Percentiles rank a stretch among this genome's conserved stretches.
Conservation (phyloP, 371 early-diverging fungal genomes). For the Mucor plumbeus region DNA sequence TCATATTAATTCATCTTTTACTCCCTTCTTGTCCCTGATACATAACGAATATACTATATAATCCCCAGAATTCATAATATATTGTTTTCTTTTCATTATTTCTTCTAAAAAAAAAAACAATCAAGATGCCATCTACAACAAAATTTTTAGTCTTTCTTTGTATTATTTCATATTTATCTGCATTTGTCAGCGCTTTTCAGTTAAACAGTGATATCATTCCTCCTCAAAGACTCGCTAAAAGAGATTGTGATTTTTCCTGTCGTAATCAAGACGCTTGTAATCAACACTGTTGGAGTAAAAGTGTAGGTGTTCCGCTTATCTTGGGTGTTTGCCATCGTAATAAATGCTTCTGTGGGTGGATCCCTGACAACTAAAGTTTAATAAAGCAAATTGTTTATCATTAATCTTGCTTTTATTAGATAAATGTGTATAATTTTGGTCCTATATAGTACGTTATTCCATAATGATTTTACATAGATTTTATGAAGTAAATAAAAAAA, state of each 20-base stretch:
- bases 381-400: no score
- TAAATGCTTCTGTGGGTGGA: slow-evolving; percentile 24
- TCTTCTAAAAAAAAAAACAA: neutral
- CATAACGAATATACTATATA: neutral
- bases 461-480: no score
- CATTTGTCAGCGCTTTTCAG: neutral
- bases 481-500: no score
- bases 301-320: neutral
- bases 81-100: neutral
- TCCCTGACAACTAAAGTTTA: neutral
- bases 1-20: neutral
- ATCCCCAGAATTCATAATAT: neutral
- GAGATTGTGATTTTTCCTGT: slow-evolving; percentile 20
- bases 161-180: neutral
- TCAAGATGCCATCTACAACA: neutral
- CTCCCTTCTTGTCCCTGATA: neutral
- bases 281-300: neutral
- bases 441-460: no score
- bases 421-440: no score
- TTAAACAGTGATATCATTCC: neutral
- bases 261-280: slow-evolving; percentile 16
- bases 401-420: no score
- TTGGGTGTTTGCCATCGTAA: slow-evolving; percentile 21
- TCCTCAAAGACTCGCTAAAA: slow-evolving; percentile 20
- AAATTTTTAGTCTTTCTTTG: neutral